Evolutionary conservation across 2,329 filamentous ascomycete species (phyloP), one percentile per base, ranked within the genome.

Genomic region (Diaporthe citriasiana): DNA sequence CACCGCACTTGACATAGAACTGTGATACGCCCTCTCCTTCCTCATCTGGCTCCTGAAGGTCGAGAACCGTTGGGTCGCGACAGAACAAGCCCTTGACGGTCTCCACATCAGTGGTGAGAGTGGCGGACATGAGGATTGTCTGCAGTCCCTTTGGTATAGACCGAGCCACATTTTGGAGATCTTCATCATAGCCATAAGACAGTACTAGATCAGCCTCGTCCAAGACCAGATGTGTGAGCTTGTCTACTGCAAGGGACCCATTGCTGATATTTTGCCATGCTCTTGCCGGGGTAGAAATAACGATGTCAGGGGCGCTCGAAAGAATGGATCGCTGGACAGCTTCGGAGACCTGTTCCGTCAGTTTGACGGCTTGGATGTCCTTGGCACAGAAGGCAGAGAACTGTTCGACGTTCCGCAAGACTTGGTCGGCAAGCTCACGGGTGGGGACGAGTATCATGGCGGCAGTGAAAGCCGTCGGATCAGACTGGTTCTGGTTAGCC

Each of bases 161-260:
- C 78, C 93, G 91, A 0, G 95, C 89, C 45, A 99, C 88, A 78
- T 91, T 93, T 79, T 95, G 90, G 75, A 99, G 88, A 79, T 98
- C 97, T 74, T 97, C 94, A 73, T 96, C 93, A 81, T 98, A 98
- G 65, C 95, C 97, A 81, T 98, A 99, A 5, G 94, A 97, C 73
- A 98, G 87, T 9, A 99, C 93, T 76, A 99, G 84, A 81, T 99
- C 97, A 3, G 96, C 95, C 85, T 99, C 97, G 82, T 99, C 97
- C 70, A 99, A 91, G 0, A 98, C 94, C 22, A 98, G 85, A 77
- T 95, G 92, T 42, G 91, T 89, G 30, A 99, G 87, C 63, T 90
- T 88, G 22, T 92, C 89, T 42, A 97, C 85, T 1, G 91, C 90
- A 66, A 98, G 85, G 0, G 92, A 89, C 15, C 92, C 91, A 68